phyloP scores from a whole-genome alignment of 441 rosid genomes.

The Codiaeum variegatum region DNA sequence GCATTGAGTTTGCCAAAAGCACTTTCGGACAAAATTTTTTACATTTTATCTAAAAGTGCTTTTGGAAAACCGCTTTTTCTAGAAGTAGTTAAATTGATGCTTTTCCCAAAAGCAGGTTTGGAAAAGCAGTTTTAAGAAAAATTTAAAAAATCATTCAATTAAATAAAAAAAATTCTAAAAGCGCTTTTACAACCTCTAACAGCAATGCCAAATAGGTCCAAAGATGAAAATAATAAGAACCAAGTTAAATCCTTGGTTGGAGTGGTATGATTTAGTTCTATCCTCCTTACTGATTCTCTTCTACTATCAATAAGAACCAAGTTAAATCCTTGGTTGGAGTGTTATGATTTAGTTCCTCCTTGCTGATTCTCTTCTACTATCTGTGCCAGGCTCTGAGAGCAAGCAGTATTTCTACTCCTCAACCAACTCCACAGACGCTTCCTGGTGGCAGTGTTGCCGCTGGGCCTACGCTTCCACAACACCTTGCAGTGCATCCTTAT shows the following conservation, averaged over 20 bases:
- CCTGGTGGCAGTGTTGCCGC: constrained; percentile 63
- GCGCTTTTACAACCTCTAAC: too few relatives aligned
- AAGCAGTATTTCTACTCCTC: constrained; percentile 52
- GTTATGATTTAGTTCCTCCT: neutral
- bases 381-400: constrained; percentile 58
- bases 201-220: too few relatives aligned
- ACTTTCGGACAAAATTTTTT: too few relatives aligned
- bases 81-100: too few relatives aligned
- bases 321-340: neutral
- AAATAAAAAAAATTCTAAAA: too few relatives aligned
- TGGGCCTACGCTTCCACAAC: constrained; percentile 83
- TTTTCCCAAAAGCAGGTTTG: too few relatives aligned
- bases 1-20: too few relatives aligned
- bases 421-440: constrained; percentile 56
- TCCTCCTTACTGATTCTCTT: neutral
- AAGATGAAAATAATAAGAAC: neutral
- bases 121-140: too few relatives aligned
- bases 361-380: neutral
- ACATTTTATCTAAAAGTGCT: too few relatives aligned
- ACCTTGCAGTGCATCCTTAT: constrained; percentile 87
- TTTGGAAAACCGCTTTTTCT: too few relatives aligned
- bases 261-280: neutral
- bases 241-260: neutral
- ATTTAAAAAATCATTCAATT: too few relatives aligned
- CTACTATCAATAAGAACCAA: neutral